phyloP scores from a whole-genome alignment of 306 rosid genomes.

The Sechiopsis laciniata region DNA sequence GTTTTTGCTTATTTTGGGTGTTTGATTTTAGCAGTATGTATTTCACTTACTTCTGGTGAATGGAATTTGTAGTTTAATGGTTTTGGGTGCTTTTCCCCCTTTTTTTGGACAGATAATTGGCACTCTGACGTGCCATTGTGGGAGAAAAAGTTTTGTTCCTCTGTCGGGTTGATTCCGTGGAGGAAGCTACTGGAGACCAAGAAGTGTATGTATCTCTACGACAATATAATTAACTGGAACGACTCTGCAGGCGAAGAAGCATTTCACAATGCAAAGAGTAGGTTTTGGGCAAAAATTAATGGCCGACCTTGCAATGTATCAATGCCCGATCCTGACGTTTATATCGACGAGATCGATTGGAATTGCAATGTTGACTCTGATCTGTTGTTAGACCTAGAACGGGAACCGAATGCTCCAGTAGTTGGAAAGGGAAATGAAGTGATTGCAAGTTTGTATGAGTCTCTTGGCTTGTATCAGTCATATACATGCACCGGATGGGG shows the following conservation, averaged over 20 bases:
- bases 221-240: conserved; percentile 54
- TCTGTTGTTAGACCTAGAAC: conserved; percentile 52
- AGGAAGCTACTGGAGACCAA: conserved; percentile 49
- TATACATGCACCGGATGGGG: conserved; percentile 47
- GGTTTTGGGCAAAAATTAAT: conserved; percentile 59
- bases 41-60: conserved; percentile 19
- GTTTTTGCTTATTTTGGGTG: conserved; percentile 19
- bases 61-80: conserved; percentile 7
- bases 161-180: conserved; percentile 68
- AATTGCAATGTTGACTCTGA: conserved; percentile 46
- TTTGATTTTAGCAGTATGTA: conserved; percentile 18
- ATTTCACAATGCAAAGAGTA: conserved; percentile 59
- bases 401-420: conserved; percentile 27
- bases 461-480: conserved; percentile 33
- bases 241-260: conserved; percentile 81
- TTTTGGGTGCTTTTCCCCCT: neutral
- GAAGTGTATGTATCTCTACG: conserved; percentile 41
- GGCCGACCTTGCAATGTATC: conserved; percentile 38
- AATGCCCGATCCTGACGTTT: conserved; percentile 61
- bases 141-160: conserved; percentile 63
- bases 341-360: conserved; percentile 67
- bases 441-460: conserved; percentile 31
- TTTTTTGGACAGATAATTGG: conserved; percentile 34
- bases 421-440: conserved; percentile 23
- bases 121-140: conserved; percentile 50